These are phyloP conservation scores for Plasmodium reichenowi DNA, from an alignment of 169 alveolate genomes.

Conservation along the genomic window DNA sequence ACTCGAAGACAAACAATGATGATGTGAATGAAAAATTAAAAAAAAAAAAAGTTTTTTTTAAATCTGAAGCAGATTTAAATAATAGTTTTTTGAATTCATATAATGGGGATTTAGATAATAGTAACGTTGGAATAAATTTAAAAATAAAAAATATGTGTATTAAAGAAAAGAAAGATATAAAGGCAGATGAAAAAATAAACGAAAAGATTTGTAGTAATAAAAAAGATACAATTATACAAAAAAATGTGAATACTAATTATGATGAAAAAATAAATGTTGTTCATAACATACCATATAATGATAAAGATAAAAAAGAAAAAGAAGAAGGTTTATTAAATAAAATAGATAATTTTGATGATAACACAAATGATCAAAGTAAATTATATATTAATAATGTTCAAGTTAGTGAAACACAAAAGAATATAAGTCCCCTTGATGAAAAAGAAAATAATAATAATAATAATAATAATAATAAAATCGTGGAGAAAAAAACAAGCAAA, in stretches of 20 bases:
- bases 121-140: constrained; percentile 59
- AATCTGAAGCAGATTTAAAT: constrained; percentile 22
- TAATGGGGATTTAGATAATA: constrained; percentile 43
- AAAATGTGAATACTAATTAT: too few relatives aligned
- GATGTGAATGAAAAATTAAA: constrained; percentile 40
- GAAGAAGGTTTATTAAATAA: not conserved
- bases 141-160: constrained; percentile 54
- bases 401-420: not conserved
- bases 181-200: not conserved
- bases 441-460: not conserved
- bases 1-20: constrained; percentile 34
- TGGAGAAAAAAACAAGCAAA: not conserved
- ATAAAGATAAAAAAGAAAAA: not conserved
- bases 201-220: not conserved
- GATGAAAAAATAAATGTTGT: too few relatives aligned
- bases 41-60: constrained; percentile 26
- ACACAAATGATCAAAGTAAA: not conserved
- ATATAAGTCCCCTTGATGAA: not conserved
- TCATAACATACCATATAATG: not conserved
- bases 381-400: not conserved
- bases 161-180: constrained; percentile 4
- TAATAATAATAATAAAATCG: not conserved
- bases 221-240: not conserved
- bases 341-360: not conserved
- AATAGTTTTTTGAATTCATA: constrained; percentile 58